Evolutionary conservation across 208 protist species (phyloP).

Genomic region (Acanthamoeba lenticulata): DNA sequence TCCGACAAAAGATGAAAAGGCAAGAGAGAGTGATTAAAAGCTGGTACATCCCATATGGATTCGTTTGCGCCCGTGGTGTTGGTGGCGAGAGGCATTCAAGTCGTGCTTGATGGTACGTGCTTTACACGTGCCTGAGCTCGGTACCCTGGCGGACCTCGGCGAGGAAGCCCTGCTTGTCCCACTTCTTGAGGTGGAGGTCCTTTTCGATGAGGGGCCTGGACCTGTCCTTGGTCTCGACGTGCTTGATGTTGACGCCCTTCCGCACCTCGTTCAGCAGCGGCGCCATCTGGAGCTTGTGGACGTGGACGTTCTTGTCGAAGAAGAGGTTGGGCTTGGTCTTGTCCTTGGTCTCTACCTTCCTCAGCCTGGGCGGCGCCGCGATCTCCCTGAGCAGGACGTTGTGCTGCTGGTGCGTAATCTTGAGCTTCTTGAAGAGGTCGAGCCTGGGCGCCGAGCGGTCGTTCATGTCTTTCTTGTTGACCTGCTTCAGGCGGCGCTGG

Average conservation of each 20-base stretch:
- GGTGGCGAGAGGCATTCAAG: too few relatives aligned
- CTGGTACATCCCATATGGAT: too few relatives aligned
- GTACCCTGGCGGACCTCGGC: slow-evolving; percentile 50
- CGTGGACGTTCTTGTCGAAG: slow-evolving; percentile 27
- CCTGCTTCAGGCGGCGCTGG: background rate
- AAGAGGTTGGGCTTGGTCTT: slow-evolving; percentile 41
- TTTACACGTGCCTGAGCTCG: slow-evolving; percentile 52
- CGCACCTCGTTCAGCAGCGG: slow-evolving; percentile 3
- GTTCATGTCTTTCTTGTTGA: background rate
- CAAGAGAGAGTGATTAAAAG: too few relatives aligned
- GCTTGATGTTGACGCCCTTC: slow-evolving; percentile 3
- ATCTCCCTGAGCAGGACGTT: background rate
- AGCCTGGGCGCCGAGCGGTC: background rate
- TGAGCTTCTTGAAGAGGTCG: slow-evolving; percentile 5
- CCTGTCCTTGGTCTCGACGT: slow-evolving; percentile 52
- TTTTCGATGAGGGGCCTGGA: background rate
- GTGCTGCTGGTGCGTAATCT: background rate
- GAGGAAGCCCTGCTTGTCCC: slow-evolving; percentile 45
- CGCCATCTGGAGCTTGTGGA: background rate
- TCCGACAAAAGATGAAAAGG: too few relatives aligned
- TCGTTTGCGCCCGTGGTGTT: too few relatives aligned
- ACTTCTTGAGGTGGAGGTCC: background rate
- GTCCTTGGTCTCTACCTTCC: slow-evolving; percentile 29
- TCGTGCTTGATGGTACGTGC: too few relatives aligned
- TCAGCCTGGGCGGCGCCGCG: background rate